Percentiles rank a stretch among this genome's conserved stretches.
Evolutionary conservation across 139 green algal genomes (phyloP).

Genomic region (Picochlorum sp.): DNA sequence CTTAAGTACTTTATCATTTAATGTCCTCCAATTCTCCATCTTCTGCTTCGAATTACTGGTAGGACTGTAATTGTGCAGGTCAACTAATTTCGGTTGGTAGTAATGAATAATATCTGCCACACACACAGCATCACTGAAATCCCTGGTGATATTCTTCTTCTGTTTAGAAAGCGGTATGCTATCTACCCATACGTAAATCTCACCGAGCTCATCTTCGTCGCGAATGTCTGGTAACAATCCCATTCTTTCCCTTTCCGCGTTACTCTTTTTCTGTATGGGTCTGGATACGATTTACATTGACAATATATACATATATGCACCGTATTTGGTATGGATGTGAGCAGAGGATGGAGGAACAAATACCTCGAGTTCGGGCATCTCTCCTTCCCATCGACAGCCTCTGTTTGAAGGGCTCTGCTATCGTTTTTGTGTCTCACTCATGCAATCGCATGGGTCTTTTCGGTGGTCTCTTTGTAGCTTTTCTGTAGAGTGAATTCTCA

Average conservation of each 20-base stretch:
- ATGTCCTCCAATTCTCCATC: slow-evolving; percentile 92
- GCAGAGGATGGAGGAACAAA: too few relatives aligned
- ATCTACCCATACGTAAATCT: slow-evolving; percentile 85
- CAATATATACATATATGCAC: neutral
- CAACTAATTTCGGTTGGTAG: slow-evolving; percentile 76
- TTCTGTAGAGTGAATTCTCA: too few relatives aligned
- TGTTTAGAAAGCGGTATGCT: slow-evolving; percentile 79
- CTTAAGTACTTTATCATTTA: slow-evolving; percentile 81
- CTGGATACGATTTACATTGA: neutral
- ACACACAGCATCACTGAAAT: slow-evolving; percentile 88
- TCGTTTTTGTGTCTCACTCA: too few relatives aligned
- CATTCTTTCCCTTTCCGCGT: slow-evolving; percentile 32
- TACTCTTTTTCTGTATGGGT: neutral
- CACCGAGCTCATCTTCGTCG: slow-evolving; percentile 65
- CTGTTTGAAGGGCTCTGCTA: too few relatives aligned
- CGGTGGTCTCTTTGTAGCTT: too few relatives aligned
- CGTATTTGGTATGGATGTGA: too few relatives aligned
- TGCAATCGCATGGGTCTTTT: too few relatives aligned
- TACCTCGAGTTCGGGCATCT: too few relatives aligned
- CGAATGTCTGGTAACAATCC: slow-evolving; percentile 13
- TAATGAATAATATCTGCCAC: slow-evolving; percentile 77
- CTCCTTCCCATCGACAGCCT: too few relatives aligned
- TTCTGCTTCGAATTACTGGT: slow-evolving; percentile 76
- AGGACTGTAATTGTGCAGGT: slow-evolving; percentile 93
- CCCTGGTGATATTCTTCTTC: slow-evolving; percentile 80